phyloP scores from a whole-genome alignment of 2,329 filamentous ascomycete species.

The Alternaria angustiovoidea region DNA sequence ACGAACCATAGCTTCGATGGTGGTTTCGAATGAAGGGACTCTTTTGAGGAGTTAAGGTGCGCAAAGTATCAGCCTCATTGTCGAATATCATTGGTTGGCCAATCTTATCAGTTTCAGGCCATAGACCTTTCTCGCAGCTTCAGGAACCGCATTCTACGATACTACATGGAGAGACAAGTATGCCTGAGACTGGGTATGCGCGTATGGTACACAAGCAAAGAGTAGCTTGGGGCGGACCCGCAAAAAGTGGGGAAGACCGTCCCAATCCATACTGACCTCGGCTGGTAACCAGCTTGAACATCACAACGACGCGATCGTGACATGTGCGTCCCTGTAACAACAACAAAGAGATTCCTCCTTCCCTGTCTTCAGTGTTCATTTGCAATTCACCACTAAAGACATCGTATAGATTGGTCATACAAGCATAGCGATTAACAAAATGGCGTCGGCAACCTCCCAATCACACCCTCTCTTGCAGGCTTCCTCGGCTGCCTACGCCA shows the following conservation, averaged over 20 bases:
- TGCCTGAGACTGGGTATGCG: too few relatives aligned
- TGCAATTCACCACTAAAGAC: neutral
- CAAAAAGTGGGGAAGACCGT: conserved; percentile 15
- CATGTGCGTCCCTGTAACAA: neutral
- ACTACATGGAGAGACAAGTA: too few relatives aligned
- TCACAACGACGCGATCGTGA: conserved; percentile 4
- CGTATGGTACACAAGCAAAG: neutral
- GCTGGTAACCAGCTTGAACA: neutral
- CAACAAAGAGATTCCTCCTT: neutral
- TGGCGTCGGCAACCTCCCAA: conserved; percentile 27
- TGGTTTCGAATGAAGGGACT: neutral
- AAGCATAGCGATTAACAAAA: conserved; percentile 1
- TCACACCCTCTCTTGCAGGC: conserved; percentile 42
- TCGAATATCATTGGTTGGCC: too few relatives aligned
- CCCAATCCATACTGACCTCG: conserved; percentile 9
- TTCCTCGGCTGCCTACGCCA: conserved; percentile 35
- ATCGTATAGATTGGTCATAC: neutral
- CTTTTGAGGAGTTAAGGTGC: neutral
- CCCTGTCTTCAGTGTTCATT: neutral
- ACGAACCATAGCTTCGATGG: too few relatives aligned
- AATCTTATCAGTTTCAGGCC: neutral
- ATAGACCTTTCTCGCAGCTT: neutral
- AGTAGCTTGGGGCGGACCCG: neutral
- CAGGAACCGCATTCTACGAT: too few relatives aligned
- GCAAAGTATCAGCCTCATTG: neutral